A percentile compares a stretch with the other conserved stretches of the same genome.
These are phyloP conservation scores for Chlorophyllum brunneum DNA, from an alignment of 768 basidiomycete genomes.

Conservation along the genomic window DNA sequence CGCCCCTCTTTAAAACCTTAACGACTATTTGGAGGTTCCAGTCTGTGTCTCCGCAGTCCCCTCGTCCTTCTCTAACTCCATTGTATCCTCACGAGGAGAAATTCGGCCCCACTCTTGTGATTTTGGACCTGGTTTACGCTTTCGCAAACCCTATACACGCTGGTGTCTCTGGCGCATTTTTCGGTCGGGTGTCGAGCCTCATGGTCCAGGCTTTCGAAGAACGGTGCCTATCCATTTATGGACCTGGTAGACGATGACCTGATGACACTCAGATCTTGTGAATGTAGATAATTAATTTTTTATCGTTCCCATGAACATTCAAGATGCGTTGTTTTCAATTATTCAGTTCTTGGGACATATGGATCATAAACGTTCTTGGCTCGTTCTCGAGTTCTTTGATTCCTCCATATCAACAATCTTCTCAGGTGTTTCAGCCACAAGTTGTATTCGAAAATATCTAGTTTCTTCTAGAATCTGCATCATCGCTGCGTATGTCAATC, in stretches of 20 bases:
- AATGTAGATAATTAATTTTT: background rate
- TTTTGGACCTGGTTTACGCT: conserved; percentile 79
- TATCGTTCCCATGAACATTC: too few relatives aligned
- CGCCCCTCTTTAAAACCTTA: conserved; percentile 70
- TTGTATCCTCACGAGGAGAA: conserved; percentile 8
- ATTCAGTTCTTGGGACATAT: too few relatives aligned
- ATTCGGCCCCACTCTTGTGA: conserved; percentile 67
- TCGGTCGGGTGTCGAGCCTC: conserved; percentile 79
- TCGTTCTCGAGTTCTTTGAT: background rate
- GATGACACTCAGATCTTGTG: background rate
- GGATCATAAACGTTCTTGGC: background rate
- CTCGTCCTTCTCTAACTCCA: conserved; percentile 25
- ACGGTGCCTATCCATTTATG: conserved; percentile 73
- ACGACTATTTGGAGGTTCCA: conserved; percentile 74
- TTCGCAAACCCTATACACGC: conserved; percentile 88
- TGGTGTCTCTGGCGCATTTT: conserved; percentile 77
- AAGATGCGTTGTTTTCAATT: too few relatives aligned
- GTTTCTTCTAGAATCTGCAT: background rate
- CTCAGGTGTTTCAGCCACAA: background rate
- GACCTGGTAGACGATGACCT: conserved; percentile 29
- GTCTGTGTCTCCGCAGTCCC: conserved; percentile 42
- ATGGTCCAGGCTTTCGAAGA: conserved; percentile 95
- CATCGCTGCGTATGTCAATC: background rate
- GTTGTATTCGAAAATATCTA: background rate
- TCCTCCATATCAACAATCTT: background rate